These are phyloP conservation scores for Fomitiporia mediterranea DNA, from an alignment of 1,284 basidiomycete species.

Conservation along the genomic window DNA sequence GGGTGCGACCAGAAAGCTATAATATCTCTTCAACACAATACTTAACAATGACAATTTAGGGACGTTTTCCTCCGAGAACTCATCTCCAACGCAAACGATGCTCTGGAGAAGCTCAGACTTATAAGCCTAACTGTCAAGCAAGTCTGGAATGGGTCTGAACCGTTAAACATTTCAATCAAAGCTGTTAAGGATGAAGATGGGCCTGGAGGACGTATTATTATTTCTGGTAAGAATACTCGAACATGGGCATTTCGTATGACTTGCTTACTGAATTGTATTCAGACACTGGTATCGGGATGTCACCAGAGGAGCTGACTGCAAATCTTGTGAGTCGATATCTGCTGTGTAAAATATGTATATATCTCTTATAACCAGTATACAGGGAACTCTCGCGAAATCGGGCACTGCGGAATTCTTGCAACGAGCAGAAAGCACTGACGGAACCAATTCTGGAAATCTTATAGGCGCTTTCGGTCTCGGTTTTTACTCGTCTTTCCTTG, in stretches of 20 bases:
- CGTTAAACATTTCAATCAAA: slow-evolving; percentile 85
- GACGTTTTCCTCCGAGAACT: slow-evolving; percentile 93
- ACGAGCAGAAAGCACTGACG: slow-evolving; percentile 62
- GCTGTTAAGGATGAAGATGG: slow-evolving; percentile 65
- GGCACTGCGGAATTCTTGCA: slow-evolving; percentile 91
- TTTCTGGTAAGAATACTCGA: slow-evolving; percentile 53
- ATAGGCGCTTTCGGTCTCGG: slow-evolving; percentile 91
- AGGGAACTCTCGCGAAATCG: slow-evolving; percentile 91
- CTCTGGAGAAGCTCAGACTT: slow-evolving; percentile 87
- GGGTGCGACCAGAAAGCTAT: too few relatives aligned
- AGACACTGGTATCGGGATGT: slow-evolving; percentile 97
- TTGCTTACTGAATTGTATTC: slow-evolving; percentile 15
- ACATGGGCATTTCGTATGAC: not conserved
- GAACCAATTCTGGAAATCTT: slow-evolving; percentile 62
- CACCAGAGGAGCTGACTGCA: slow-evolving; percentile 71
- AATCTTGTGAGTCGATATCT: slow-evolving; percentile 50
- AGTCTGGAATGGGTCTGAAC: slow-evolving; percentile 62
- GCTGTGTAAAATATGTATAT: not conserved
- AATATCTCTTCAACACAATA: too few relatives aligned
- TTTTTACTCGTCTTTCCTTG: slow-evolving; percentile 89
- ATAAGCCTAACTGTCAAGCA: slow-evolving; percentile 73
- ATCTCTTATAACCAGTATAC: slow-evolving; percentile 6
- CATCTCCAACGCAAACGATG: slow-evolving; percentile 93
- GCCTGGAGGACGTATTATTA: slow-evolving; percentile 66
- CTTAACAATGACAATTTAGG: too few relatives aligned